Percentiles rank a stretch among this genome's conserved stretches.
Conservation (phyloP, 2,329 filamentous ascomycete species). For the Amauroascus verrucosus region DNA sequence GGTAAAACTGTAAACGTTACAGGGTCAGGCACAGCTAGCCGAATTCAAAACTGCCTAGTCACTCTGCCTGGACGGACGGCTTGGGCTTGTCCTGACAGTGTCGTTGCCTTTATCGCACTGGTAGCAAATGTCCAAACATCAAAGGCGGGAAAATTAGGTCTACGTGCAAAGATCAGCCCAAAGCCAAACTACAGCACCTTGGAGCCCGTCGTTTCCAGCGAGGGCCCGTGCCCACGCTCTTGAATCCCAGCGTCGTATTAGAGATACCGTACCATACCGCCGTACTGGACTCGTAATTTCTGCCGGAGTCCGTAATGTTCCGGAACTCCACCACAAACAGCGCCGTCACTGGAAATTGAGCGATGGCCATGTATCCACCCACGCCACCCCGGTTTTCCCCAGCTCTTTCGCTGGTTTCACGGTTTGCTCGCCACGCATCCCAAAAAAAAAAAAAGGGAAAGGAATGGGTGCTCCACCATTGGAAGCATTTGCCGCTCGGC, state of each 20-base stretch:
- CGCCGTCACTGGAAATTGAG: too few species aligned
- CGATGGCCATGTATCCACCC: neutral
- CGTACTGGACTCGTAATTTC: conserved; percentile 1
- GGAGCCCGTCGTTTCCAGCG: neutral
- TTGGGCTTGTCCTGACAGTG: too few species aligned
- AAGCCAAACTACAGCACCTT: neutral
- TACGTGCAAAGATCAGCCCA: neutral
- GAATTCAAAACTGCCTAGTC: conserved; percentile 2
- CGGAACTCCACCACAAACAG: conserved; percentile 3
- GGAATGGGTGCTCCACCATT: neutral
- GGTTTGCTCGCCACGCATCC: conserved; percentile 1
- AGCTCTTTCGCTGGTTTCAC: conserved; percentile 10
- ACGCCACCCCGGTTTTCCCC: conserved; percentile 1
- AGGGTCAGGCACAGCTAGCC: conserved; percentile 10
- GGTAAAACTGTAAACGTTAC: conserved; percentile 12
- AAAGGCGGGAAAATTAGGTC: too few species aligned
- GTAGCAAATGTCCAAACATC: too few species aligned
- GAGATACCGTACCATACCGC: neutral
- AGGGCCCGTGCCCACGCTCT: conserved; percentile 1
- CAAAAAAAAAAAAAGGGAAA: too few species aligned
- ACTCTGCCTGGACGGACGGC: neutral
- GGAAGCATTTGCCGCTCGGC: conserved; percentile 9
- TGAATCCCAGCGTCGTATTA: neutral
- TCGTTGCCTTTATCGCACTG: too few species aligned
- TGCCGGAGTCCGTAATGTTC: conserved; percentile 4